Base-by-base conservation (phyloP, 106 monocot species). In the Iris macrosiphon region DNA sequence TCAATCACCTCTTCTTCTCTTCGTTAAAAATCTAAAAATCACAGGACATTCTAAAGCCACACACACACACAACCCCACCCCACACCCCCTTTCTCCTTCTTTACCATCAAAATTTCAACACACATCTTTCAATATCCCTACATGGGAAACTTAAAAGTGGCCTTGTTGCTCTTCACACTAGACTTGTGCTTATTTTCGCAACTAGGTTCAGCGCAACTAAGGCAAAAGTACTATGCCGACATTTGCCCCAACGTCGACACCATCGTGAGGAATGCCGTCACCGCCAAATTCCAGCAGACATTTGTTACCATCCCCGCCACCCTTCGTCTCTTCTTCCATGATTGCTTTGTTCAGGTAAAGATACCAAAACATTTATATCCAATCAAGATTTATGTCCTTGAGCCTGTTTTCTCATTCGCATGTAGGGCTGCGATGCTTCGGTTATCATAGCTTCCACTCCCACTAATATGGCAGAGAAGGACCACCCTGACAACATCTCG, bases 311-410 rank as follows among this genome's bases (percentile, higher is more conserved):
- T 72, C 30, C 88, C 84, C 23, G 80, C 49, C 31, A 93, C 93
- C 3, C 77, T 93, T 37, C 77, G 88, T 27, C 83, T 93, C 63
- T 93, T 88, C 84, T 88, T 88, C 70, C 93, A 93, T 28, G 93
- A 93, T 46, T 93, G 93, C 78, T 66, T 88, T 43, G 88, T 93
- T 31, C 30, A 55, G 21, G 49, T 51, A 35, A 11, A 4, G 7
- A 44, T n/a, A 28, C 29, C 6, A 23, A 39, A 26, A 9, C 31
- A 18, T 8, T 31, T 32, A 19, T n/a, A 30, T 7, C n/a, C 29
- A 11, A n/a, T n/a, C n/a, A n/a, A n/a, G n/a, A n/a, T n/a, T n/a
- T n/a, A n/a, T n/a, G n/a, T n/a, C n/a, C n/a, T n/a, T n/a, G n/a
- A n/a, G n/a, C n/a, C n/a, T n/a, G n/a, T n/a, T n/a, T n/a, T n/a